Evolutionary conservation across 768 basidiomycete species (phyloP).

Genomic region (Panaeolus papilionaceus): DNA sequence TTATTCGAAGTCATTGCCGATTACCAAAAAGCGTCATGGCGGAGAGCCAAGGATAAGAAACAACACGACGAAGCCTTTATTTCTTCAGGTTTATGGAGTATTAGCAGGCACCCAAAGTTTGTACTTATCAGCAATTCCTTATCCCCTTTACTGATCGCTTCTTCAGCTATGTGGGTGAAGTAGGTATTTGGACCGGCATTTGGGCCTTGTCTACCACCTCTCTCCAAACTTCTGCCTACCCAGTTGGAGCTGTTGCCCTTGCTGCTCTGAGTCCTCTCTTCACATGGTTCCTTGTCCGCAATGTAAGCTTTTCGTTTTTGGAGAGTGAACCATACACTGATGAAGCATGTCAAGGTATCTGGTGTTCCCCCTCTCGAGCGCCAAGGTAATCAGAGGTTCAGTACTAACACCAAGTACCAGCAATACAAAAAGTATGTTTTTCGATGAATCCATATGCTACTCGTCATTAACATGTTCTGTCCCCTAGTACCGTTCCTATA

Average conservation of each 20-base stretch:
- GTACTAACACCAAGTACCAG: slow-evolving; percentile 58
- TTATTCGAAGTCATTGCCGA: slow-evolving; percentile 70
- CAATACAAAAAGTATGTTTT: slow-evolving; percentile 60
- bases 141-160: background rate
- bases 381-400: slow-evolving; percentile 60
- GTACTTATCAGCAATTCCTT: slow-evolving; percentile 18
- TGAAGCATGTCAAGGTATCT: slow-evolving; percentile 47
- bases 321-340: background rate
- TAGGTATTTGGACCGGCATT: slow-evolving; percentile 73
- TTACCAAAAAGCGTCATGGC: slow-evolving; percentile 69
- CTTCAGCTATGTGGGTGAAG: slow-evolving; percentile 72
- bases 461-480: slow-evolving; percentile 5
- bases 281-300: slow-evolving; percentile 64
- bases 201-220: slow-evolving; percentile 61
- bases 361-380: slow-evolving; percentile 77
- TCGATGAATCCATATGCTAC: background rate
- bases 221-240: slow-evolving; percentile 52
- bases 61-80: slow-evolving; percentile 77
- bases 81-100: slow-evolving; percentile 67
- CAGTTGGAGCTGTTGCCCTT: slow-evolving; percentile 47
- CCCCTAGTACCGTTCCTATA: slow-evolving; percentile 44
- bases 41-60: slow-evolving; percentile 60
- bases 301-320: slow-evolving; percentile 40
- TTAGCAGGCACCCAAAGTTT: slow-evolving; percentile 78
- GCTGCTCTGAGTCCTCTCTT: slow-evolving; percentile 66